Evolutionary conservation across 2,329 filamentous ascomycete species (phyloP).

Genomic region (Didymella pinodella): DNA sequence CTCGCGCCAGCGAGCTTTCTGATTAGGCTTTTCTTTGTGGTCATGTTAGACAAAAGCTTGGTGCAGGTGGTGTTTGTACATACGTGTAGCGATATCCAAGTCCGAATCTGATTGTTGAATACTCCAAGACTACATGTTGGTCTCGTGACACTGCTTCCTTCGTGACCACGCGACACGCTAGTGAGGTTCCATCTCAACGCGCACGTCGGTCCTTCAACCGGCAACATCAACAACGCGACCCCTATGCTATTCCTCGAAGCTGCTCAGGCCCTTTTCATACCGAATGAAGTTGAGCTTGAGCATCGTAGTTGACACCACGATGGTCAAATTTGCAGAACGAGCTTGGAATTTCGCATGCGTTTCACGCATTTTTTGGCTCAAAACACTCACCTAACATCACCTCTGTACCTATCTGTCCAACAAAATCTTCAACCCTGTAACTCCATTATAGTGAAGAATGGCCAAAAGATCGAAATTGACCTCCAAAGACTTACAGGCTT

Average conservation of each 20-base stretch:
- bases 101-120: background rate
- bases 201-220: background rate
- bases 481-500: conserved; percentile 61
- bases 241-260: background rate
- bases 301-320: background rate
- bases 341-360: background rate
- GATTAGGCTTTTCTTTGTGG: conserved; percentile 38
- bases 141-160: background rate
- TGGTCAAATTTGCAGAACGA: background rate
- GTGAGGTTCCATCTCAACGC: background rate
- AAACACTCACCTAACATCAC: background rate
- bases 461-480: conserved; percentile 48
- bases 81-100: conserved; percentile 17
- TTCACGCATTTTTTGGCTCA: background rate
- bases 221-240: conserved; percentile 1
- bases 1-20: conserved; percentile 48
- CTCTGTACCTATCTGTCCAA: background rate
- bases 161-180: conserved; percentile 1
- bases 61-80: conserved; percentile 20
- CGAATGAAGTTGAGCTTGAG: background rate
- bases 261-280: background rate
- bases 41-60: conserved; percentile 8
- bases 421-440: background rate
- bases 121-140: background rate
- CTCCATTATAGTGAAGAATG: conserved; percentile 15